Evolutionary conservation across 2,329 filamentous ascomycete species (phyloP).

Genomic region (Aspergillus ochraceoroseus): DNA sequence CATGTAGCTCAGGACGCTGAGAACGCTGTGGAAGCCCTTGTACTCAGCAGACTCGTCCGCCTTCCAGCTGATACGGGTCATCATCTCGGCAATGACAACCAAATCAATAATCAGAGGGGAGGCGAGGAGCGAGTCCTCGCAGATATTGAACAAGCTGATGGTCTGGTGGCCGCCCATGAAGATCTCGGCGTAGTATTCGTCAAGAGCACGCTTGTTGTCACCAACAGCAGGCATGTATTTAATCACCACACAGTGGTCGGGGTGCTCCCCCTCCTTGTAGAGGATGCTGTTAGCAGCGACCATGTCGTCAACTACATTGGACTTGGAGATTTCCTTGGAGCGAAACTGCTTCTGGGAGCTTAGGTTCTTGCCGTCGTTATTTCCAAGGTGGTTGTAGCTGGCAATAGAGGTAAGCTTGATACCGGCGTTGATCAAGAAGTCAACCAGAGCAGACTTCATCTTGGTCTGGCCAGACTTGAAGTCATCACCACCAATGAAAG

Average conservation of each 20-base stretch:
- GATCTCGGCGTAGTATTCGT: constrained; percentile 99
- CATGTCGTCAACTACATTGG: constrained; percentile 99
- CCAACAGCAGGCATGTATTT: constrained; percentile 99
- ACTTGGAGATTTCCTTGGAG: constrained; percentile 99
- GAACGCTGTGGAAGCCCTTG: constrained; percentile 92
- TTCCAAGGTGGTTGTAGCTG: constrained; percentile 98
- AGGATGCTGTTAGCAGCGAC: constrained; percentile 89
- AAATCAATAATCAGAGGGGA: constrained; percentile 97
- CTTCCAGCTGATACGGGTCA: constrained; percentile 97
- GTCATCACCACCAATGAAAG: constrained; percentile 96
- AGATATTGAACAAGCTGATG: constrained; percentile 97
- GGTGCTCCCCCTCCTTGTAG: constrained; percentile 88
- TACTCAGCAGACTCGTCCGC: constrained; percentile 61
- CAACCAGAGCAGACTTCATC: constrained; percentile 99
- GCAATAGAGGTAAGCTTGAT: constrained; percentile 99
- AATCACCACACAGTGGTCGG: constrained; percentile 97
- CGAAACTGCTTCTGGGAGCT: constrained; percentile 98
- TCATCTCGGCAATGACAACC: constrained; percentile 88
- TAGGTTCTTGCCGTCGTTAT: constrained; percentile 98
- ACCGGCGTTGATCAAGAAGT: constrained; percentile 96
- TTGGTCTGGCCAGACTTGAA: constrained; percentile 99
- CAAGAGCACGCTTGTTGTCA: constrained; percentile 96
- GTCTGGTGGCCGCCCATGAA: constrained; percentile 98
- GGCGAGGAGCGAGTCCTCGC: constrained; percentile 94
- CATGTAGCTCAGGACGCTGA: constrained; percentile 98